These are phyloP conservation scores for Massariosphaeria phaeospora DNA, from an alignment of 495 filamentous ascomycete genomes.

Conservation along the genomic window DNA sequence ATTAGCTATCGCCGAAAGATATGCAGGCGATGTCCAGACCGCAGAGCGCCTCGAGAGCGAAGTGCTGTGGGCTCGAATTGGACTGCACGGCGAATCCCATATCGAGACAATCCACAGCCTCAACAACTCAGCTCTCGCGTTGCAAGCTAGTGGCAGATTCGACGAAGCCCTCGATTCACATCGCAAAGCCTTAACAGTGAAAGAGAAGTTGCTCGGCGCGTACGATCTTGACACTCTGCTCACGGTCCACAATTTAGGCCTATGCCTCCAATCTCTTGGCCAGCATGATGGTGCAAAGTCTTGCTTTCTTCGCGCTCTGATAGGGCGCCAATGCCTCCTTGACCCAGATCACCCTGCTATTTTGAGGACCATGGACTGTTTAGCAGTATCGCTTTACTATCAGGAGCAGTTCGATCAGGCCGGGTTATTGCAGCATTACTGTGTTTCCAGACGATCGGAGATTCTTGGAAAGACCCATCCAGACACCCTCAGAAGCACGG, in stretches of 20 bases:
- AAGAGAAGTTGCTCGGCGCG: background rate
- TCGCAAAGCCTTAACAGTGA: background rate
- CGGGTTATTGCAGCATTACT: background rate
- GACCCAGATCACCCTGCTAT: background rate
- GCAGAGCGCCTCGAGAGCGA: background rate
- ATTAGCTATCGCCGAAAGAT: background rate
- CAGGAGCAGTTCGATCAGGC: background rate
- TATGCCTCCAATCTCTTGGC: background rate
- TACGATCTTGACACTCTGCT: background rate
- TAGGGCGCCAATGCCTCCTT: background rate
- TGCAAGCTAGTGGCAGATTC: background rate
- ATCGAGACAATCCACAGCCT: constrained; percentile 1
- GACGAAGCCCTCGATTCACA: background rate
- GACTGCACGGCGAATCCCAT: background rate
- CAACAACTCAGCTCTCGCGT: background rate
- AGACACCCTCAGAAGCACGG: background rate
- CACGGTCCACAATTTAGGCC: background rate
- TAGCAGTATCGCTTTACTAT: background rate
- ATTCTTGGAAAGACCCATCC: background rate
- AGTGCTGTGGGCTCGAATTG: background rate
- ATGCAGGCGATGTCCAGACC: background rate
- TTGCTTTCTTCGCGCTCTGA: background rate
- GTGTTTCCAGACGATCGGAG: background rate
- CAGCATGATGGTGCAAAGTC: background rate
- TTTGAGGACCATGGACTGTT: background rate